Conservation (phyloP, 176 grass and related monocot species). For the Musa itinerans region DNA sequence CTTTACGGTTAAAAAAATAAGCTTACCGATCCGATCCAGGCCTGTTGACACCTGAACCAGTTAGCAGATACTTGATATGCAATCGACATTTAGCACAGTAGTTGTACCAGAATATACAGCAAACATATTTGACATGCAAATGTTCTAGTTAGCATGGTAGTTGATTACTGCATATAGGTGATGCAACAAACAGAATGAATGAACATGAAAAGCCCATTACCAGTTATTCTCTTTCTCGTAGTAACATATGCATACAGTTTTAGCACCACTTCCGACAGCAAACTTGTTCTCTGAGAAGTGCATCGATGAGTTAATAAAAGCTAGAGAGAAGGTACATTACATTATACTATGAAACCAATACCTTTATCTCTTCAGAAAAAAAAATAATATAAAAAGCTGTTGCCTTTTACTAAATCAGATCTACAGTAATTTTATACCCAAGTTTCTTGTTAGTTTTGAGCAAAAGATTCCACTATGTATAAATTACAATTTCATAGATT, state of each 20-base stretch:
- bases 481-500: too few relatives aligned
- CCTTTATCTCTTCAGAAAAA: too few relatives aligned
- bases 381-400: too few relatives aligned
- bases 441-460: too few relatives aligned
- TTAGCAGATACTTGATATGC: background rate
- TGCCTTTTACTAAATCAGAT: too few relatives aligned
- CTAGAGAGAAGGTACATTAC: background rate
- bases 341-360: background rate
- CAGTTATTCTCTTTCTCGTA: constrained; percentile 96
- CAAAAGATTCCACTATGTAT: too few relatives aligned
- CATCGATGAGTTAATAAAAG: background rate
- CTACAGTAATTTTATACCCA: too few relatives aligned
- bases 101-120: background rate
- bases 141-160: background rate
- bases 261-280: constrained; percentile 97
- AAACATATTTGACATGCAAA: background rate
- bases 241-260: constrained; percentile 94
- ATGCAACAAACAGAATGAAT: background rate
- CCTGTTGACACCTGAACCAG: background rate
- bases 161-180: background rate
- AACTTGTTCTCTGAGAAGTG: constrained; percentile 91
- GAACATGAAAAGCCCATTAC: constrained; percentile 32
- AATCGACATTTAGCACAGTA: background rate
- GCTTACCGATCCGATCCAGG: too few relatives aligned
- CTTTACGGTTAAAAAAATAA: background rate